Base-by-base conservation (phyloP, 2,329 filamentous ascomycete genomes). In the Lomentospora prolificans region DNA sequence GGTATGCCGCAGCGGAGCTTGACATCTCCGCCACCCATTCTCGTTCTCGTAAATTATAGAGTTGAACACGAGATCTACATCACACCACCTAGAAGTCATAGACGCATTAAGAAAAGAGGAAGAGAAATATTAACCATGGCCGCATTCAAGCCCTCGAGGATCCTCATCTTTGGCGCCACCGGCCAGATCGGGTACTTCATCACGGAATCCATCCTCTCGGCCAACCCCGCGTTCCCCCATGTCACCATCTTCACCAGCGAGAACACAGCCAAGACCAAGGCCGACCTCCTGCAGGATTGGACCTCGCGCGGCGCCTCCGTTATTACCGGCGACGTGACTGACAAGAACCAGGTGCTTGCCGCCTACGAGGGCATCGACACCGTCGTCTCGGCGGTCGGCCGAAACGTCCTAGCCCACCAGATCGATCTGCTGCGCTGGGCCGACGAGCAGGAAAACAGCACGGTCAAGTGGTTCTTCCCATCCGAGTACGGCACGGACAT, bases 401-500 rank as follows among this genome's bases (percentile, higher is more conserved):
- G 85, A 53, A 75, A 74, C n/a, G 81, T 77, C 0, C 78, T 89
- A 14, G 72, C 76, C 22, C 67, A 75, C 7, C 85, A 89, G 62
- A 78, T 84, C 57, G 69, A 76, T 3, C 74, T 88, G n/a, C 76
- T 89, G 53, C 70, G 71, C 46, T 70, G 84, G 24, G 84, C 85
- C 10, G 78, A 81, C 39, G 67, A 73, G 55, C 75, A 75, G 0
- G 65, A 70, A 2, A 30, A 44, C 24, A 41, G 39, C 33, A 74
- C 68, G 24, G 77, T 87, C 30, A 75, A 77, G 59, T 80, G 80
- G 72, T 86, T 88, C 70, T 79, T 85, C 60, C 84, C 85, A 0
- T 85, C 80, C 6, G 84, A 87, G 65, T 87, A 83, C 63, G 81
- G 81, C 56, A 86, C 80, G 1, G 84, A 84, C 63, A 79, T 83